Base-by-base conservation (phyloP, 106 monocot genomes). In the Dactylorhiza incarnata region DNA sequence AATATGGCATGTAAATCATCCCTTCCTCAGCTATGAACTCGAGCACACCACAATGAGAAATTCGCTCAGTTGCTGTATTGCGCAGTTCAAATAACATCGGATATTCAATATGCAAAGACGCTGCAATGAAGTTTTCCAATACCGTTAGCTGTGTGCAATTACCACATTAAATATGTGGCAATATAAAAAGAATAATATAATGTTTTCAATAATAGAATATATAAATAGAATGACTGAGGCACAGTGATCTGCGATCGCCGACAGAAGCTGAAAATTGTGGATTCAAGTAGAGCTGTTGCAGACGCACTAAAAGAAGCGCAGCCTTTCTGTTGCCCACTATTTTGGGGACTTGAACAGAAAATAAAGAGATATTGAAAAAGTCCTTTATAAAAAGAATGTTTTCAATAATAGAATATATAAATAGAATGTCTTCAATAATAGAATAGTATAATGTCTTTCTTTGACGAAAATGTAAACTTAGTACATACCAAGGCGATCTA, bases 21-120 rank as follows among this genome's bases (percentile, higher is more conserved):
- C 95, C 95, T 81, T 95, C 95, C 55, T 92, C 92, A 45, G 95
- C 92, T 77, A 85, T 85, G 76, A 95, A 95, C 75, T 95, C 95
- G 56, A 95, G 83, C n/a, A 95, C 95, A 15, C 95, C 95, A 73
- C 95, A 95, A 79, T 92, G 95, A 53, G 95, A 92, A 73, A 74
- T 62, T 72, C 84, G 84, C 22, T 85, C 79, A 14, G 85, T 73
- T 4, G 86, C 77, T 51, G 83, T 78, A 82, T 95, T 91, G 52
- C 55, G 81, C 9, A 92, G 65, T 75, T 92, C 89, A 80, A 95
- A 95, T 71, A 91, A 73, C 92, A 95, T 92, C 26, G 95, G 95
- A 72, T 92, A 95, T 49, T 95, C 92, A 80, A 95, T 89, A 62
- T 92, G 84, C 75, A 88, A 77, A 46, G 89, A 86, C 45, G 92